Conservation (phyloP, 169 alveolate genomes). For the Nephromyces sp. region DNA sequence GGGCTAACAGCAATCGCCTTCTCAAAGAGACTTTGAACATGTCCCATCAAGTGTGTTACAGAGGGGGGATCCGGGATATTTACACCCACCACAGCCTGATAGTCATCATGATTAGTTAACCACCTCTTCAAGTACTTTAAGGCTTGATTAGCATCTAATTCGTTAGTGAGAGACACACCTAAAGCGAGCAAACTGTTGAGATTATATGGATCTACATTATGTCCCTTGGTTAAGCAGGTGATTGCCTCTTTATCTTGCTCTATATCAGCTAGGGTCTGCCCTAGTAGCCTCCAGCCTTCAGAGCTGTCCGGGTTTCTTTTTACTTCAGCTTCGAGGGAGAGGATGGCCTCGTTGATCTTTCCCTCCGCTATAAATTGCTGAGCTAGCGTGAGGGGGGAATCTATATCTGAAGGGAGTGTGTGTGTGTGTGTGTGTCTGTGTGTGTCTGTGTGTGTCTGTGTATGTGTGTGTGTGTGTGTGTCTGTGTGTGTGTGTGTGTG, state of each 20-base stretch:
- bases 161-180: conserved; percentile 75
- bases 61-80: too few species aligned
- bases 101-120: conserved; percentile 35
- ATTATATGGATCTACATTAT: conserved; percentile 39
- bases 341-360: conserved; percentile 54
- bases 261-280: conserved; percentile 61
- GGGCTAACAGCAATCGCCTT: too few species aligned
- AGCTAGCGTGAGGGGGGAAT: conserved; percentile 44
- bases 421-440: too few species aligned
- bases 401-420: too few species aligned
- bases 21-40: too few species aligned
- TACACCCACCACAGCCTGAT: conserved; percentile 14
- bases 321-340: conserved; percentile 66
- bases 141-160: conserved; percentile 58
- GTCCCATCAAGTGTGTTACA: too few species aligned
- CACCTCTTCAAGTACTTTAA: conserved; percentile 32
- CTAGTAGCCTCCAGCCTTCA: conserved; percentile 73
- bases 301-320: conserved; percentile 50
- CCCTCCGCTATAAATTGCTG: conserved; percentile 52
- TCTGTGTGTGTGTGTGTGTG: too few species aligned
- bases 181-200: conserved; percentile 51
- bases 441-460: too few species aligned
- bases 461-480: too few species aligned
- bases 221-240: conserved; percentile 43
- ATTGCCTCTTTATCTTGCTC: conserved; percentile 52